These are phyloP conservation scores for Aspergillus egyptiacus DNA, from an alignment of 495 filamentous ascomycete species.

Conservation along the genomic window DNA sequence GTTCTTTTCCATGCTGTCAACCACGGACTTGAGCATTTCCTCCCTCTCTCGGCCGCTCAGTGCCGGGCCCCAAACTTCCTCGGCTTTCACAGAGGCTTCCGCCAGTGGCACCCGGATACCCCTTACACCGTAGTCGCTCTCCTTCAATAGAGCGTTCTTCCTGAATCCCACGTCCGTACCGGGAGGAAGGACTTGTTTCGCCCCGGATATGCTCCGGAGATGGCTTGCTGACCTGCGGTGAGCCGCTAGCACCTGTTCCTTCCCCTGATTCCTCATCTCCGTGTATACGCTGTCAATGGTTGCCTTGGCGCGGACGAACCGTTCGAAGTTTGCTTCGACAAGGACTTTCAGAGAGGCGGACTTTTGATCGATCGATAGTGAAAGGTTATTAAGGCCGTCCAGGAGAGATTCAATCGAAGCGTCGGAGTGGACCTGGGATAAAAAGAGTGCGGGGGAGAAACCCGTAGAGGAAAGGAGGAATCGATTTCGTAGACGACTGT, in stretches of 20 bases:
- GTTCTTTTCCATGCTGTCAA: conserved; percentile 67
- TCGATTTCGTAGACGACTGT: conserved; percentile 73
- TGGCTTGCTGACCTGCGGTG: conserved; percentile 64
- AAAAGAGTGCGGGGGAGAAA: conserved; percentile 85
- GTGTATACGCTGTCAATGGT: conserved; percentile 98
- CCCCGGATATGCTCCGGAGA: conserved; percentile 45
- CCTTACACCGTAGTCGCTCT: conserved; percentile 89
- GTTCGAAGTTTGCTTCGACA: conserved; percentile 95
- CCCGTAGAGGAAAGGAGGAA: conserved; percentile 93
- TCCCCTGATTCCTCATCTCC: conserved; percentile 89
- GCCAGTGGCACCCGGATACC: conserved; percentile 82
- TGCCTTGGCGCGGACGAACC: conserved; percentile 91
- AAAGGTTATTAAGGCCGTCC: conserved; percentile 73
- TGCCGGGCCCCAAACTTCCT: conserved; percentile 95
- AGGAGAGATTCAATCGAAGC: conserved; percentile 76
- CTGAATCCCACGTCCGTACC: conserved; percentile 34
- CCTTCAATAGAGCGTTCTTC: conserved; percentile 87
- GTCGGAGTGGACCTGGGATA: conserved; percentile 81
- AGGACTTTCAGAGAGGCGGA: conserved; percentile 91
- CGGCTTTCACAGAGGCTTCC: conserved; percentile 86
- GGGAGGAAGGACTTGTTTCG: conserved; percentile 37
- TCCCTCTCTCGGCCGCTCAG: conserved; percentile 89
- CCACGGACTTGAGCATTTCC: conserved; percentile 69
- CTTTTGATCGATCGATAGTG: conserved; percentile 90
- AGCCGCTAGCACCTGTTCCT: conserved; percentile 47